Percentiles rank a stretch among this genome's conserved stretches.
Conservation (phyloP, 352 stramenopile genomes). For the Peronospora destructor region DNA sequence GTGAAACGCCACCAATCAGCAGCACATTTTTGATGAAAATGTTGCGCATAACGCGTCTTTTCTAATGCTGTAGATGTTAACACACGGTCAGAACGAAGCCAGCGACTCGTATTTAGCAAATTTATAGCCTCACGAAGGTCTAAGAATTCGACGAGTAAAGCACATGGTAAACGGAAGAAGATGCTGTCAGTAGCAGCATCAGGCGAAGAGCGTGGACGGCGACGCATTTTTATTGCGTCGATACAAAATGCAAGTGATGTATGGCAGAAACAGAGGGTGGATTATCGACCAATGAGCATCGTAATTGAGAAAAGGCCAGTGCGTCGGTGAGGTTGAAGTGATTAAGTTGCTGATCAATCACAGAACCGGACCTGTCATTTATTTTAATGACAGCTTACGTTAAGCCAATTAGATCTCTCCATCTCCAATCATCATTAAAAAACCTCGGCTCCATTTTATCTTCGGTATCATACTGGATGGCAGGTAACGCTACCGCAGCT, state of each 20-base stretch:
- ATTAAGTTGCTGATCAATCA: too few relatives aligned
- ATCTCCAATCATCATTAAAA: too few relatives aligned
- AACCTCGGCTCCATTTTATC: too few relatives aligned
- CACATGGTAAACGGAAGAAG: constrained; percentile 36
- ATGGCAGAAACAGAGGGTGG: constrained; percentile 5
- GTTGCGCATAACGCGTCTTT: constrained; percentile 41
- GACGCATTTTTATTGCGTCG: constrained; percentile 14
- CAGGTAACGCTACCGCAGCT: too few relatives aligned
- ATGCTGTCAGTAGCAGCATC: constrained; percentile 4
- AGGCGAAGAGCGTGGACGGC: neutral
- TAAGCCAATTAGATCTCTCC: too few relatives aligned
- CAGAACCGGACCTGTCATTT: too few relatives aligned
- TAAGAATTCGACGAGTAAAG: constrained; percentile 41
- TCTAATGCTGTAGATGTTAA: constrained; percentile 36
- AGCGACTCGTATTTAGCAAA: constrained; percentile 39
- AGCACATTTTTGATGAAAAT: constrained; percentile 47
- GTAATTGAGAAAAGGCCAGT: constrained; percentile 9
- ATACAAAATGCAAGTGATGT: constrained; percentile 7
- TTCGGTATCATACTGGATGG: too few relatives aligned
- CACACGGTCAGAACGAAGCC: constrained; percentile 36
- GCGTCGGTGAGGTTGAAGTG: neutral
- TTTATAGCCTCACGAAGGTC: constrained; percentile 41
- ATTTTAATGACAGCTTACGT: too few relatives aligned
- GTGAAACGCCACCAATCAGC: constrained; percentile 52
- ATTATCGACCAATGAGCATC: constrained; percentile 6